phyloP scores from a whole-genome alignment of 2,329 filamentous ascomycete species.

The Cylindrodendrum hubeiense region DNA sequence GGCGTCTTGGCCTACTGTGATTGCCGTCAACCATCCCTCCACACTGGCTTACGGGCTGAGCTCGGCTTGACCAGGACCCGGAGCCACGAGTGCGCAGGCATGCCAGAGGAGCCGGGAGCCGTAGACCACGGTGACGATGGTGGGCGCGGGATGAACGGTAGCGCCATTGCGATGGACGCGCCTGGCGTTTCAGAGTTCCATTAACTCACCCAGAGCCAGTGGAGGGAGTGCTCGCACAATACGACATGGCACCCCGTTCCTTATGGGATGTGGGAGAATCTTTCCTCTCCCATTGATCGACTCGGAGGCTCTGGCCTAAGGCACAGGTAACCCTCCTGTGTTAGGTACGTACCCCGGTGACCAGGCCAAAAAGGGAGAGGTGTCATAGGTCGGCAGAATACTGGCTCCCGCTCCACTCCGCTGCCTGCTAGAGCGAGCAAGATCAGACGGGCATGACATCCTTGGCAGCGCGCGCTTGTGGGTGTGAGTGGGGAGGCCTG shows the following conservation, averaged over 20 bases:
- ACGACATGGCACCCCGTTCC: neutral
- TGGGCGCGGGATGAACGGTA: conserved; percentile 17
- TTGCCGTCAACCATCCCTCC: conserved; percentile 1
- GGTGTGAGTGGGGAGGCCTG: conserved; percentile 15
- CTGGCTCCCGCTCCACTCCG: conserved; percentile 4
- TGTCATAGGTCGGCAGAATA: neutral
- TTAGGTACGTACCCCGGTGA: neutral
- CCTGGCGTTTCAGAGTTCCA: conserved; percentile 40
- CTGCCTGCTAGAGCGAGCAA: conserved; percentile 1
- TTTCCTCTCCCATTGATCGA: neutral
- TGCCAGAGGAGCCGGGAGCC: neutral
- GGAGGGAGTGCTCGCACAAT: neutral
- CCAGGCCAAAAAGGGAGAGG: neutral
- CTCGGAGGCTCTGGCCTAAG: conserved; percentile 5
- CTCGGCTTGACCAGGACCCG: neutral
- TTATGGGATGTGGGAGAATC: neutral
- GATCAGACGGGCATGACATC: conserved; percentile 18
- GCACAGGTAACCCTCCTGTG: no score
- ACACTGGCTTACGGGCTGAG: neutral
- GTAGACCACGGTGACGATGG: neutral
- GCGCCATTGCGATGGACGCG: conserved; percentile 37
- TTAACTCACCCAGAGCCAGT: neutral
- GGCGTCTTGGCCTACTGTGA: conserved; percentile 7
- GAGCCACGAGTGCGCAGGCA: no score
- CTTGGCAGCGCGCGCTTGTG: conserved; percentile 14